Conservation (phyloP, 2,329 filamentous ascomycete species). For the Myriangium duriaei region DNA sequence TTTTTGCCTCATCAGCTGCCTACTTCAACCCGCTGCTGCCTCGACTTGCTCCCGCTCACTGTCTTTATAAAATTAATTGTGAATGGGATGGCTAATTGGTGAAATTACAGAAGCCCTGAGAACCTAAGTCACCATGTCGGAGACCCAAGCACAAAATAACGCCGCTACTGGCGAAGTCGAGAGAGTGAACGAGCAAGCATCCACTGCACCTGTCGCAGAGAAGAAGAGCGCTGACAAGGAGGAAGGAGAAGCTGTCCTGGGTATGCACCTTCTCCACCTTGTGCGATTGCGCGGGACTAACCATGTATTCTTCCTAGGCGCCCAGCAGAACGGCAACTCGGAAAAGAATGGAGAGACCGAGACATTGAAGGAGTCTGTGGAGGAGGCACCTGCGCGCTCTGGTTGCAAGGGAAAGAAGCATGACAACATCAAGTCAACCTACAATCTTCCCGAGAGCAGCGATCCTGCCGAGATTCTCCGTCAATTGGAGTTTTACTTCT, state of each 20-base stretch:
- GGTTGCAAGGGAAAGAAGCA: slow-evolving; percentile 2
- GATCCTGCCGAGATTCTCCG: slow-evolving; percentile 72
- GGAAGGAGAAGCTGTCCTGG: too few relatives aligned
- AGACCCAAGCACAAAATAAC: neutral
- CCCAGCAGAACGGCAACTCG: too few relatives aligned
- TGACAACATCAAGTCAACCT: slow-evolving; percentile 16
- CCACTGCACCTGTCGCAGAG: neutral
- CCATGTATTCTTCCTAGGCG: too few relatives aligned
- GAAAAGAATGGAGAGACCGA: slow-evolving; percentile 12
- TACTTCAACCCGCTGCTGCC: too few relatives aligned
- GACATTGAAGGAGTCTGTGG: slow-evolving; percentile 13
- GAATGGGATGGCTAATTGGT: too few relatives aligned
- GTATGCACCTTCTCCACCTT: neutral
- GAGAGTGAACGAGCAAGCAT: slow-evolving; percentile 1
- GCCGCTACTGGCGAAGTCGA: slow-evolving; percentile 7
- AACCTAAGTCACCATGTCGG: slow-evolving; percentile 3
- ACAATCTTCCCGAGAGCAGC: slow-evolving; percentile 52
- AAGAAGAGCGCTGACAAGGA: too few relatives aligned
- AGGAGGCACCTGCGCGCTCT: too few relatives aligned
- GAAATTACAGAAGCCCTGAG: too few relatives aligned
- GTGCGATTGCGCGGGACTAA: too few relatives aligned
- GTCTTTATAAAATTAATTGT: too few relatives aligned
- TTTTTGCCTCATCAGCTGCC: too few relatives aligned
- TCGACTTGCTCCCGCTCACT: too few relatives aligned
- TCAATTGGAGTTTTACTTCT: slow-evolving; percentile 96